Evolutionary conservation across 2,329 filamentous ascomycete genomes (phyloP).

Genomic region (Clarireedia homoeocarpa): DNA sequence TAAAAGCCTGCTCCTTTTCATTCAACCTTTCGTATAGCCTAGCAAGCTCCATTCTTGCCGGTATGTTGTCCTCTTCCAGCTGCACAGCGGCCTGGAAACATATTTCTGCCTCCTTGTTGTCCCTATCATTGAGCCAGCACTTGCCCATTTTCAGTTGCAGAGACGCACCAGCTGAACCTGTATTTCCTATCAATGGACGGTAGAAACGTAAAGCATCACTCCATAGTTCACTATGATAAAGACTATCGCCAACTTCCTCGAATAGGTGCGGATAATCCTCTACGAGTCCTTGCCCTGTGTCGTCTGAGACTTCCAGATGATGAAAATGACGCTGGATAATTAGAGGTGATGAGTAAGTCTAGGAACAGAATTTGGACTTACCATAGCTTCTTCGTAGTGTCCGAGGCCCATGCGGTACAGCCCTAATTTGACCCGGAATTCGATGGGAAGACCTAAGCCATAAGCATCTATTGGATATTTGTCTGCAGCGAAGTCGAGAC

Average conservation of each 20-base stretch:
- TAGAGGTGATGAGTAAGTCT: slow-evolving; percentile 10
- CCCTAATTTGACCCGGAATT: slow-evolving; percentile 77
- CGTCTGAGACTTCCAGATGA: slow-evolving; percentile 58
- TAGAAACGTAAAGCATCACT: slow-evolving; percentile 51
- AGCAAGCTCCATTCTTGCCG: slow-evolving; percentile 71
- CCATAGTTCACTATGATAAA: slow-evolving; percentile 43
- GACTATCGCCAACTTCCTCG: slow-evolving; percentile 56
- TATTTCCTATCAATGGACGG: slow-evolving; percentile 42
- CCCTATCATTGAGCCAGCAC: slow-evolving; percentile 59
- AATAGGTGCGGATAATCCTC: slow-evolving; percentile 72
- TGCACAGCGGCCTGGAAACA: slow-evolving; percentile 70
- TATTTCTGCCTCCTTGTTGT: slow-evolving; percentile 64
- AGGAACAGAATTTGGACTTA: slow-evolving; percentile 34
- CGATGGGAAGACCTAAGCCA: slow-evolving; percentile 66
- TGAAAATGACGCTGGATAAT: slow-evolving; percentile 51
- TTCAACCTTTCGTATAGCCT: slow-evolving; percentile 75
- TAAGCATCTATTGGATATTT: slow-evolving; percentile 52
- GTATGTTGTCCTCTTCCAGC: slow-evolving; percentile 62
- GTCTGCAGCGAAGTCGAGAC: slow-evolving; percentile 51
- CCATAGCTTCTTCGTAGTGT: slow-evolving; percentile 64
- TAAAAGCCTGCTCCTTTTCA: slow-evolving; percentile 67
- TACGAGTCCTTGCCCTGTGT: slow-evolving; percentile 41
- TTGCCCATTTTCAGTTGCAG: slow-evolving; percentile 38
- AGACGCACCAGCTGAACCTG: slow-evolving; percentile 41
- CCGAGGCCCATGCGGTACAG: slow-evolving; percentile 70